phyloP scores from a whole-genome alignment of 2,329 filamentous ascomycete species.

The Hypoxylon sp. region DNA sequence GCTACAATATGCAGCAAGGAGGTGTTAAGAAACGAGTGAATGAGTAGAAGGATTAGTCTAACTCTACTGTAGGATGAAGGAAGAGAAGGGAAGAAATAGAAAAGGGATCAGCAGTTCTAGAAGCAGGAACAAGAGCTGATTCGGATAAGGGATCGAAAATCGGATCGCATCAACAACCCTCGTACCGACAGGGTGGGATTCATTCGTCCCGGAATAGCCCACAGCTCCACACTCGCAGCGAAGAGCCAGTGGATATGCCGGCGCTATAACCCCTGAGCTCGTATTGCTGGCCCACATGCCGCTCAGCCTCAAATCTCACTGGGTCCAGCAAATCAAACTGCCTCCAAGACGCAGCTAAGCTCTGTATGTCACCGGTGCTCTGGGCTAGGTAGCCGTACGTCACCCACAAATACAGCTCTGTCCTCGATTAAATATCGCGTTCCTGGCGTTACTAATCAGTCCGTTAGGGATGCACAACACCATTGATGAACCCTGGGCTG shows the following conservation, averaged over 20 bases:
- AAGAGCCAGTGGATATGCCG: constrained; percentile 28
- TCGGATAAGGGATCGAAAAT: constrained; percentile 43
- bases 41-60: constrained; percentile 24
- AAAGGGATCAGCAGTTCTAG: constrained; percentile 44
- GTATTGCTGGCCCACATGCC: constrained; percentile 37
- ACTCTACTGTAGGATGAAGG: constrained; percentile 5
- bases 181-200: constrained; percentile 27
- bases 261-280: constrained; percentile 36
- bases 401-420: background rate
- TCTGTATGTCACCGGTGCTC: background rate
- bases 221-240: constrained; percentile 24
- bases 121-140: constrained; percentile 33
- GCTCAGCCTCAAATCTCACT: constrained; percentile 41
- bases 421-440: background rate
- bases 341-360: constrained; percentile 15
- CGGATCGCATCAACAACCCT: constrained; percentile 36
- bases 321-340: constrained; percentile 21
- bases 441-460: background rate
- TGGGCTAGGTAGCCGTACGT: background rate
- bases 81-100: constrained; percentile 18
- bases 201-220: constrained; percentile 33
- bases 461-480: background rate
- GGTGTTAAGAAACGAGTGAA: constrained; percentile 30
- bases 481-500: background rate
- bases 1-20: constrained; percentile 33